phyloP scores from a whole-genome alignment of 2,329 filamentous ascomycete genomes.

The Fusarium chuoi region DNA sequence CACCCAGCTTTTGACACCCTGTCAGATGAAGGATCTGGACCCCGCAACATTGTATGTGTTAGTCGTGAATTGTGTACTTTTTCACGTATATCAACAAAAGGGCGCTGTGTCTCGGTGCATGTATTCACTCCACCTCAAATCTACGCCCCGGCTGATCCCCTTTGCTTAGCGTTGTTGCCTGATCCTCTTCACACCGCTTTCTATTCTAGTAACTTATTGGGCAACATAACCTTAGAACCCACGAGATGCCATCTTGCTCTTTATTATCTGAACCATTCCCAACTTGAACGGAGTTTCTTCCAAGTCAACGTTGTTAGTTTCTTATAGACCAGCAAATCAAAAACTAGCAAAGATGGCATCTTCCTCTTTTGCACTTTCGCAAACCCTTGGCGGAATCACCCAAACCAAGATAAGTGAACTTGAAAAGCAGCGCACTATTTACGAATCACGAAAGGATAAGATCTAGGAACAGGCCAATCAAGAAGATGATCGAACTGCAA shows the following conservation, averaged over 20 bases:
- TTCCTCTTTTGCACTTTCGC: background rate
- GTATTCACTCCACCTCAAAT: background rate
- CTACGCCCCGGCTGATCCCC: background rate
- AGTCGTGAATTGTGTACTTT: background rate
- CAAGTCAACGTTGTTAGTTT: rapidly evolving
- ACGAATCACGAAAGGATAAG: background rate
- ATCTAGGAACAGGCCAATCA: background rate
- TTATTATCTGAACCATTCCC: rapidly evolving
- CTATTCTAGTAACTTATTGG: background rate
- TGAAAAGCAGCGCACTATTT: background rate
- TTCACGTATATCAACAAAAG: background rate
- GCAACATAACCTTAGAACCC: background rate
- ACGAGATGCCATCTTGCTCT: no score
- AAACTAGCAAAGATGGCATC: background rate
- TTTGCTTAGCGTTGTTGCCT: background rate
- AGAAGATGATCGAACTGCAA: background rate
- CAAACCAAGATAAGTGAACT: background rate
- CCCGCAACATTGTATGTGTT: background rate
- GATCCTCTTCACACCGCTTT: background rate
- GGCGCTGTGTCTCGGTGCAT: background rate
- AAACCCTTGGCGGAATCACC: background rate
- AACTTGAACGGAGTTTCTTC: rapidly evolving
- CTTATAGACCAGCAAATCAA: rapidly evolving
- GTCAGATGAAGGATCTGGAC: background rate
- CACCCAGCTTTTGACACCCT: background rate